phyloP scores from a whole-genome alignment of 352 stramenopile species.

The Phytophthora foliorum region DNA sequence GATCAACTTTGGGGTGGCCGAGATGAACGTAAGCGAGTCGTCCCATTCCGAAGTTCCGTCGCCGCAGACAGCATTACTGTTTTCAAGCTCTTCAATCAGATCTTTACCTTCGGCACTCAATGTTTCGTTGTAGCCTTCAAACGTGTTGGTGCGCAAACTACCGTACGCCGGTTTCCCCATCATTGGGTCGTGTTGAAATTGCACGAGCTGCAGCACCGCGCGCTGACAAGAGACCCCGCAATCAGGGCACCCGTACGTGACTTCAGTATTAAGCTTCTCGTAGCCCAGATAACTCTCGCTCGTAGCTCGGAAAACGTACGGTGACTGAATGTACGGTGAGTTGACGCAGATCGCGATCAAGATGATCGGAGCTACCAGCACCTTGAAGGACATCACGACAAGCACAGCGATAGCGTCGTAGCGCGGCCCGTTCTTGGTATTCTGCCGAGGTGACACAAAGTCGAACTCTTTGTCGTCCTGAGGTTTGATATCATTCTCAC shows the following conservation, averaged over 20 bases:
- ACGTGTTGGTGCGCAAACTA: conserved; percentile 38
- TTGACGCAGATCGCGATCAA: conserved; percentile 45
- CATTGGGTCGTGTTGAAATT: conserved; percentile 40
- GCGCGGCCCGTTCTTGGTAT: conserved; percentile 24
- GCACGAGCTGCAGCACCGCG: conserved; percentile 36
- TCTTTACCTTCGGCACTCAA: conserved; percentile 24
- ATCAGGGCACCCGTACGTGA: conserved; percentile 35
- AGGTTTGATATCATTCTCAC: conserved; percentile 24
- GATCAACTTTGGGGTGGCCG: conserved; percentile 28
- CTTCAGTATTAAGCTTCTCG: conserved; percentile 31
- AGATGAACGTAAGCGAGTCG: conserved; percentile 43
- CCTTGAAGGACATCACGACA: conserved; percentile 50
- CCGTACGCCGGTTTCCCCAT: conserved; percentile 45
- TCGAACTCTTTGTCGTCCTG: conserved; percentile 36
- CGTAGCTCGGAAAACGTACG: conserved; percentile 44
- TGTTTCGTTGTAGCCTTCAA: conserved; percentile 37
- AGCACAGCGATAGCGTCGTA: conserved; percentile 45
- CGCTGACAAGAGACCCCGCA: conserved; percentile 39
- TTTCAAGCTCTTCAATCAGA: conserved; percentile 33
- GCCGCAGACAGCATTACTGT: conserved; percentile 23
- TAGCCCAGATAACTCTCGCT: conserved; percentile 46
- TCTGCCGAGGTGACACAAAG: conserved; percentile 31
- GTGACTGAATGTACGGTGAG: conserved; percentile 42
- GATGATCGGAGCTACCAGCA: conserved; percentile 45
- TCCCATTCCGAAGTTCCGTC: conserved; percentile 38